phyloP scores from a whole-genome alignment of 1,139 yeast species.

The Pichia sp. region DNA sequence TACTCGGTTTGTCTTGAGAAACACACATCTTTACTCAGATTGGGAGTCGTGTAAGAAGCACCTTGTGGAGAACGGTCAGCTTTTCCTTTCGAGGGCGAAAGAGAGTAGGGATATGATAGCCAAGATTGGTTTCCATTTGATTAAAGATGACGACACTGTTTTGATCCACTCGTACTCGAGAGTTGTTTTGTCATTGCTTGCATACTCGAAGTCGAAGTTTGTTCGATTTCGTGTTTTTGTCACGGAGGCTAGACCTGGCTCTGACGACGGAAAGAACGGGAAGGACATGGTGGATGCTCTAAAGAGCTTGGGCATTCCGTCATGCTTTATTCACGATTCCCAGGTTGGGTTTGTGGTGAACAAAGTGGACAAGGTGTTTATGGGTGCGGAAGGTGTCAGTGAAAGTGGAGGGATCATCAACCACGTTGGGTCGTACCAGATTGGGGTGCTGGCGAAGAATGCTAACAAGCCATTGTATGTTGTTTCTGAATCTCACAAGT shows the following conservation, averaged over 20 bases:
- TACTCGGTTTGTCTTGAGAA: conserved; percentile 86
- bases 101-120: conserved; percentile 87
- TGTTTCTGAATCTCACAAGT: conserved; percentile 92
- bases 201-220: conserved; percentile 67
- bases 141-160: conserved; percentile 87
- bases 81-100: conserved; percentile 89
- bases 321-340: conserved; percentile 82
- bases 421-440: conserved; percentile 92
- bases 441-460: conserved; percentile 87
- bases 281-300: conserved; percentile 66
- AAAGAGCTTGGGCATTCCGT: conserved; percentile 80
- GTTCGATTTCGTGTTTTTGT: conserved; percentile 86
- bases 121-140: conserved; percentile 79
- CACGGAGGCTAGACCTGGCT: conserved; percentile 88
- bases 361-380: conserved; percentile 86
- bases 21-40: conserved; percentile 83
- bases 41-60: conserved; percentile 92
- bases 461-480: conserved; percentile 93
- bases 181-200: conserved; percentile 74
- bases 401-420: conserved; percentile 98
- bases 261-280: conserved; percentile 51
- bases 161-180: conserved; percentile 91
- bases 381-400: conserved; percentile 99
- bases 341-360: conserved; percentile 93
- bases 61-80: conserved; percentile 87